Evolutionary conservation across 257 asterid species (phyloP), one percentile per base, ranked within the genome.

Genomic region (Nicotiana benthamiana): DNA sequence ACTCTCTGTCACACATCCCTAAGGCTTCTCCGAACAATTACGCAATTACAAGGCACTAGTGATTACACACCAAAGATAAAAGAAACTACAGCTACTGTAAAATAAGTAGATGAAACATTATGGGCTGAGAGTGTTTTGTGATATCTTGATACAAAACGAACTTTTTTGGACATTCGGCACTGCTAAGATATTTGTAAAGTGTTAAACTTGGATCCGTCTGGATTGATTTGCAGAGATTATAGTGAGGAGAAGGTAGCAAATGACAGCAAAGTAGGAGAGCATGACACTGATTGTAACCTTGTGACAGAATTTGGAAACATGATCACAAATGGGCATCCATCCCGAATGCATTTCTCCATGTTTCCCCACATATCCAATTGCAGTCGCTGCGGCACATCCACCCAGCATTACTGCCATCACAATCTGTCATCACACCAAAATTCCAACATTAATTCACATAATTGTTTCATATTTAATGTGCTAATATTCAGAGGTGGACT

Each of bases 381-480:
- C 89, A 0, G 92, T 90, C 3, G 97, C 97, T n/a, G 97, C 92
- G 26, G 95, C 89, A 79, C 93, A 90, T 9, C 90, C 95, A 0
- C 89, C 89, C 82, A 88, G 86, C 87, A 91, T 11, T 77, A 91
- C 10, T 12, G 83, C 28, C 20, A 84, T 84, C 81, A 87, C 77
- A 9, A 78, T 46, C 97, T 93, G 91, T 4, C 24, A 24, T 24
- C 60, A 24, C 22, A 10, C 46, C 40, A 72, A 46, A 46, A 22
- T 20, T 72, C 36, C 60, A 72, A 72, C 36, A 72, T 72, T 72
- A n/a, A n/a, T n/a, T n/a, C 60, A 72, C 20, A 72, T 70, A 3
- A n/a, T 18, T 67, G 18, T 27, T 32, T 67, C 52, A 34, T 18
- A 66, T 36, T 66, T 66, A 66, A 28, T 18, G 5, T 34, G 18